Evolutionary conservation across 1,139 yeast species (phyloP).

Genomic region (Taphrina pruni): DNA sequence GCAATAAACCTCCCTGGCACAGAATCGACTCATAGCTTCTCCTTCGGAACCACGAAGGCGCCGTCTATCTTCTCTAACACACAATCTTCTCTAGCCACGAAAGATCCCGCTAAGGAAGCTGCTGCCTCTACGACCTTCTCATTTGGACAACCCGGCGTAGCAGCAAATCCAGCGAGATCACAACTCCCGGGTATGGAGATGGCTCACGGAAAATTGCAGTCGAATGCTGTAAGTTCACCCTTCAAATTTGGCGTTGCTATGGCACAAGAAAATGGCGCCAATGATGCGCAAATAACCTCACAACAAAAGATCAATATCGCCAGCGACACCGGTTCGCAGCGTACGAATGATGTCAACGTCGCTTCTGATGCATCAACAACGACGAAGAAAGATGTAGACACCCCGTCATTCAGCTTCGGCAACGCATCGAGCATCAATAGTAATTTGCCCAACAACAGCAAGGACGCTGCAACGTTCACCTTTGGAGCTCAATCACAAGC

Average conservation of each 20-base stretch:
- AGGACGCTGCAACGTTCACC: not conserved
- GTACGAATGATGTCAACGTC: not conserved
- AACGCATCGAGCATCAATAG: not conserved
- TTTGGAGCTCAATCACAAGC: not conserved
- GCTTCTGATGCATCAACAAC: not conserved
- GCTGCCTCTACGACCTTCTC: not conserved
- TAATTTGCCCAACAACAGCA: not conserved
- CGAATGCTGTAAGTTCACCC: not conserved
- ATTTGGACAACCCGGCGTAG: not conserved
- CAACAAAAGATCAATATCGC: not conserved
- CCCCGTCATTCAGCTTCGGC: not conserved
- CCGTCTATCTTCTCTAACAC: not conserved
- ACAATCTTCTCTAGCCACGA: not conserved
- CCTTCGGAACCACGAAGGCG: constrained; percentile 5
- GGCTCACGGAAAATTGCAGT: not conserved
- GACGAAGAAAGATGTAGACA: not conserved
- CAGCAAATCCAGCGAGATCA: not conserved
- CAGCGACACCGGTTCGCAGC: not conserved
- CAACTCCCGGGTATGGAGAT: not conserved
- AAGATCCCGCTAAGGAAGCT: not conserved
- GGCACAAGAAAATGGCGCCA: not conserved
- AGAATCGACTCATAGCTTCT: constrained; percentile 4
- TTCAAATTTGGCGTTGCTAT: not conserved
- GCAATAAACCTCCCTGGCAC: not conserved
- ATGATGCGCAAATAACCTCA: not conserved